phyloP scores from a whole-genome alignment of 768 basidiomycete genomes.

The Daedaleopsis sinensis region DNA sequence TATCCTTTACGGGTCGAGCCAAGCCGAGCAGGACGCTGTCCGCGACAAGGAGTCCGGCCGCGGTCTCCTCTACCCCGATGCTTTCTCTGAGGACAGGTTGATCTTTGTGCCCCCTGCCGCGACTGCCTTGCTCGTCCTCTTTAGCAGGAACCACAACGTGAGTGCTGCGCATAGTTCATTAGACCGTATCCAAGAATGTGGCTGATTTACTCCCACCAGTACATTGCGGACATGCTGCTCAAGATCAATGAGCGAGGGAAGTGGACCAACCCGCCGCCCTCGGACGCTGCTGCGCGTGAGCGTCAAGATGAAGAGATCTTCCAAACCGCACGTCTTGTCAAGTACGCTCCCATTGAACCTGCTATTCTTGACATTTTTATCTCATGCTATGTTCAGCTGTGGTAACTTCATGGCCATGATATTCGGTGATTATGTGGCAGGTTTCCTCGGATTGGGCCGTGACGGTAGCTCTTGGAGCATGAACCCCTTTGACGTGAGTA shows the following conservation, averaged over 20 bases:
- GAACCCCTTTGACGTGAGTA: constrained; percentile 48
- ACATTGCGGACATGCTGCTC: constrained; percentile 53
- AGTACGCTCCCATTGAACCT: constrained; percentile 30
- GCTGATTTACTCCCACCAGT: constrained; percentile 35
- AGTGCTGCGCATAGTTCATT: constrained; percentile 8
- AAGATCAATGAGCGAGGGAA: constrained; percentile 55
- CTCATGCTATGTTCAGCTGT: constrained; percentile 28
- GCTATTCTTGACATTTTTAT: not conserved
- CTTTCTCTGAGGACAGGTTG: constrained; percentile 55
- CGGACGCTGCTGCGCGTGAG: constrained; percentile 19
- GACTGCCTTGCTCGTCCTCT: constrained; percentile 55
- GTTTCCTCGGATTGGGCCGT: constrained; percentile 53
- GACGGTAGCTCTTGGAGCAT: constrained; percentile 59
- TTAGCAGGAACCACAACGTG: constrained; percentile 64
- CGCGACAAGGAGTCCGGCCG: constrained; percentile 49
- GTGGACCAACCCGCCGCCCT: constrained; percentile 46
- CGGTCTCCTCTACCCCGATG: constrained; percentile 56
- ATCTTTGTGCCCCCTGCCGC: constrained; percentile 56
- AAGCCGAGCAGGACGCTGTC: constrained; percentile 42
- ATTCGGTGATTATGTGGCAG: constrained; percentile 61
- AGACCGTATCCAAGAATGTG: not conserved
- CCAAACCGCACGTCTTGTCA: constrained; percentile 57
- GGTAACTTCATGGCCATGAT: constrained; percentile 59
- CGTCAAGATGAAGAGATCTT: constrained; percentile 60
- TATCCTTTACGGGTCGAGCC: constrained; percentile 55